These are phyloP conservation scores for Hypoxylon trugodes DNA, from an alignment of 495 filamentous ascomycete species.

Conservation along the genomic window DNA sequence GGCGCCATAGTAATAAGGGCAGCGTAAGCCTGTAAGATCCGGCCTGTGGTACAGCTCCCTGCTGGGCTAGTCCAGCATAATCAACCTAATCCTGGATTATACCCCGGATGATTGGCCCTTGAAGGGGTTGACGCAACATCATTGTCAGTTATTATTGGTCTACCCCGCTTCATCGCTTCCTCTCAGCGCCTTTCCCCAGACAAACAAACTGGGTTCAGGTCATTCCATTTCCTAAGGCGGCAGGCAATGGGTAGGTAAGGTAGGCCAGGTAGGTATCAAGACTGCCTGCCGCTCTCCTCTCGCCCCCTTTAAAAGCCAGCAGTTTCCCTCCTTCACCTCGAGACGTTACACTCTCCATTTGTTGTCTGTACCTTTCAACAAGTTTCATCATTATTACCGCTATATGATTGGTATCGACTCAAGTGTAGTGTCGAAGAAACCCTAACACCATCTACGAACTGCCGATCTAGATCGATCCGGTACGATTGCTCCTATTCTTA, in stretches of 20 bases:
- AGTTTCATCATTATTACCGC: conserved; percentile 2
- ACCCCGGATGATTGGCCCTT: conserved; percentile 31
- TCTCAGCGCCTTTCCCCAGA: conserved; percentile 29
- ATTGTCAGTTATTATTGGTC: conserved; percentile 27
- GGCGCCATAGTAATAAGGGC: conserved; percentile 2
- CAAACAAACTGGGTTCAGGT: background rate
- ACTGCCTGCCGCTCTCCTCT: background rate
- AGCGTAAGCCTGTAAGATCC: conserved; percentile 20
- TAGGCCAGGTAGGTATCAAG: conserved; percentile 11
- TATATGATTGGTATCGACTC: background rate
- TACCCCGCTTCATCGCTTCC: conserved; percentile 42
- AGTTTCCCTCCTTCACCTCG: background rate
- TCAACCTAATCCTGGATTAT: conserved; percentile 10
- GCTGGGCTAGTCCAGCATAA: conserved; percentile 4
- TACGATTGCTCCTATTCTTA: background rate
- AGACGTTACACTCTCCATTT: conserved; percentile 12
- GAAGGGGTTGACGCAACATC: conserved; percentile 15
- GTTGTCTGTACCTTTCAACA: conserved; percentile 4
- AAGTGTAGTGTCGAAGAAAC: background rate
- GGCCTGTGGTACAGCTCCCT: conserved; percentile 22
- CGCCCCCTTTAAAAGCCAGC: conserved; percentile 28
- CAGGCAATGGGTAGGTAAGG: no score
- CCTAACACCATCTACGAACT: background rate
- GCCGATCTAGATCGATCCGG: conserved; percentile 14
- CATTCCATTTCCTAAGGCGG: conserved; percentile 11